phyloP scores from a whole-genome alignment of 495 filamentous ascomycete genomes.

The Paragyromitra xinjiangensis region DNA sequence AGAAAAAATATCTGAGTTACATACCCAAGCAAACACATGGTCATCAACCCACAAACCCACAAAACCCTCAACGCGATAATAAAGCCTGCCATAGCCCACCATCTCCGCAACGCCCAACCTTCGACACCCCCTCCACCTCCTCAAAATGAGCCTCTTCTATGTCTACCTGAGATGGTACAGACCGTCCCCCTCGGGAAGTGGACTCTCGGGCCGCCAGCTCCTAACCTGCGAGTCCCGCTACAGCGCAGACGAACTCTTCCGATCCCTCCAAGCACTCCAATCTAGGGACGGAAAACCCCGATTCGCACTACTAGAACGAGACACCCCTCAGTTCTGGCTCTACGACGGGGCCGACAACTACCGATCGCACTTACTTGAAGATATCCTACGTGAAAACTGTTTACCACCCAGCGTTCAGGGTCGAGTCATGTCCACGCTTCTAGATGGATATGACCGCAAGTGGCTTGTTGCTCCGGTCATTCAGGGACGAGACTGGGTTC shows the following conservation, averaged over 20 bases:
- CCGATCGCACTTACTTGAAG: too few relatives aligned
- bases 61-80: too few relatives aligned
- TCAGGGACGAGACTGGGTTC: slow-evolving; percentile 15
- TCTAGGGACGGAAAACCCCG: background rate
- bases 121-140: background rate
- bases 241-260: slow-evolving; percentile 43
- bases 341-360: too few relatives aligned
- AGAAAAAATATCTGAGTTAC: too few relatives aligned
- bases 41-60: too few relatives aligned
- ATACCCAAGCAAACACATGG: too few relatives aligned
- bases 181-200: too few relatives aligned
- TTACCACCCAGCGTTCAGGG: background rate
- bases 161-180: slow-evolving; percentile 22
- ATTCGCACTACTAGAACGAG: slow-evolving; percentile 22
- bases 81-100: too few relatives aligned
- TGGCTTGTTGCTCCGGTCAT: slow-evolving; percentile 14
- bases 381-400: too few relatives aligned
- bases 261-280: slow-evolving; percentile 9
- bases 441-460: too few relatives aligned
- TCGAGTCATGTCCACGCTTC: slow-evolving; percentile 7
- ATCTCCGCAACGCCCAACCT: too few relatives aligned
- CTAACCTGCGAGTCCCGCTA: slow-evolving; percentile 33
- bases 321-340: slow-evolving; percentile 40
- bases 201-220: too few relatives aligned
- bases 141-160: slow-evolving; percentile 30